phyloP scores from a whole-genome alignment of 805 yeast species.

The Saturnispora diversa region DNA sequence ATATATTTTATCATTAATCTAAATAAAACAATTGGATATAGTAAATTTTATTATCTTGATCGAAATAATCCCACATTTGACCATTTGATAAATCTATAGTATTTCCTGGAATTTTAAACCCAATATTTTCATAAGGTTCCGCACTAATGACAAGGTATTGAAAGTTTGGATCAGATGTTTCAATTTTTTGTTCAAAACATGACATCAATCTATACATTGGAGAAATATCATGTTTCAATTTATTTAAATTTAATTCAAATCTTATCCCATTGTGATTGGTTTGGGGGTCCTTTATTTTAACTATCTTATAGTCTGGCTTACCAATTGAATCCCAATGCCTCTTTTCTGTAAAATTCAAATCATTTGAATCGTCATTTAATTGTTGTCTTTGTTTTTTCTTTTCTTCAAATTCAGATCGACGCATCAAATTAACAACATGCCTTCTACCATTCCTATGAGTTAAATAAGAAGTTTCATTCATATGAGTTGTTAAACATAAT shows the following conservation, averaged over 20 bases:
- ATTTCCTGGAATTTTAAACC: constrained; percentile 60
- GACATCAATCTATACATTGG: constrained; percentile 76
- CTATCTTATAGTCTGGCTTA: constrained; percentile 59
- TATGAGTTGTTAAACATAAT: constrained; percentile 76
- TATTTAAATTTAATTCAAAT: constrained; percentile 50
- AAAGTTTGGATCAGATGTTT: constrained; percentile 37
- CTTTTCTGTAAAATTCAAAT: constrained; percentile 23
- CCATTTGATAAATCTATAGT: constrained; percentile 38
- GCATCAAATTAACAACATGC: constrained; percentile 67
- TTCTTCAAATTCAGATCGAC: constrained; percentile 41
- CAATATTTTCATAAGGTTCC: constrained; percentile 82
- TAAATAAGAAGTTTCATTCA: constrained; percentile 70
- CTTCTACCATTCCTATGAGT: constrained; percentile 79
- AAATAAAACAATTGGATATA: constrained; percentile 62
- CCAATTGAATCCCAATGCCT: constrained; percentile 56
- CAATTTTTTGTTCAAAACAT: constrained; percentile 55
- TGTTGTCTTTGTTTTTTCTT: constrained; percentile 12
- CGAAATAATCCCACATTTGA: constrained; percentile 66
- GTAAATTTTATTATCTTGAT: constrained; percentile 56
- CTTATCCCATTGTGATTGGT: constrained; percentile 56
- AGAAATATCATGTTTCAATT: constrained; percentile 34
- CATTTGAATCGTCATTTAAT: constrained; percentile 13
- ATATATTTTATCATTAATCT: constrained; percentile 12
- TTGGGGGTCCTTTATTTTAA: constrained; percentile 58
- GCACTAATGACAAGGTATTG: constrained; percentile 78